These are phyloP conservation scores for Suhomyces faveliae DNA, from an alignment of 805 yeast genomes.

Conservation along the genomic window DNA sequence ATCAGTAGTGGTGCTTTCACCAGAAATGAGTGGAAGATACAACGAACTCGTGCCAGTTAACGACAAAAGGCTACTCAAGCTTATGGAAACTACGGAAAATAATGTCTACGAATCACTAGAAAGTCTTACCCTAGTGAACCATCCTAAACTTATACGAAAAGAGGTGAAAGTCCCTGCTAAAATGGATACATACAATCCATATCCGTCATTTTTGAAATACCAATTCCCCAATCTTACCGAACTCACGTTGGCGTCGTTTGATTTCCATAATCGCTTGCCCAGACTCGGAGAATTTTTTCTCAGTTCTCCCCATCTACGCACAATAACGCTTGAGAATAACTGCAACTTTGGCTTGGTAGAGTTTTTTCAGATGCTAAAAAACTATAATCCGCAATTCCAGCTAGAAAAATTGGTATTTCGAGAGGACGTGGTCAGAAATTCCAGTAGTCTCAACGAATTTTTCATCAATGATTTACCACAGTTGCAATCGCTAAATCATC, in stretches of 20 bases:
- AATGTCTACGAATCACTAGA: constrained; percentile 13
- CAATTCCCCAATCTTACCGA: constrained; percentile 23
- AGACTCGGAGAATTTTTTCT: constrained; percentile 28
- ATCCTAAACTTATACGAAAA: constrained; percentile 21
- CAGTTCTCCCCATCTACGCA: constrained; percentile 15
- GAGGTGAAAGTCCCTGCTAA: constrained; percentile 10
- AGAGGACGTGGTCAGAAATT: constrained; percentile 21
- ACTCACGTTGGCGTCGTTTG: constrained; percentile 31
- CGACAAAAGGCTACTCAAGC: constrained; percentile 14
- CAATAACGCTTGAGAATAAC: constrained; percentile 35
- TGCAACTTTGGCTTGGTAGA: constrained; percentile 23
- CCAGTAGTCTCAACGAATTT: constrained; percentile 29
- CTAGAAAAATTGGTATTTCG: constrained; percentile 30
- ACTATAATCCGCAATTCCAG: constrained; percentile 26
- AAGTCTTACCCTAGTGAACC: constrained; percentile 25
- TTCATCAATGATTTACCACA: constrained; percentile 21
- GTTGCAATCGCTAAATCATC: constrained; percentile 19
- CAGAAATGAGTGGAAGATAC: constrained; percentile 16
- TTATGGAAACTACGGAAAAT: neutral
- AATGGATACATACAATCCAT: constrained; percentile 21
- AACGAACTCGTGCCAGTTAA: constrained; percentile 18
- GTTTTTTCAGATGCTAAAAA: constrained; percentile 28
- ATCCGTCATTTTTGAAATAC: constrained; percentile 23
- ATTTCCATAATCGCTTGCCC: constrained; percentile 26
- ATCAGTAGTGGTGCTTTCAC: constrained; percentile 21